Percentiles rank a stretch among this genome's conserved stretches.
phyloP scores from a whole-genome alignment of 148 eudicot genomes.

The Cornus kousa region DNA sequence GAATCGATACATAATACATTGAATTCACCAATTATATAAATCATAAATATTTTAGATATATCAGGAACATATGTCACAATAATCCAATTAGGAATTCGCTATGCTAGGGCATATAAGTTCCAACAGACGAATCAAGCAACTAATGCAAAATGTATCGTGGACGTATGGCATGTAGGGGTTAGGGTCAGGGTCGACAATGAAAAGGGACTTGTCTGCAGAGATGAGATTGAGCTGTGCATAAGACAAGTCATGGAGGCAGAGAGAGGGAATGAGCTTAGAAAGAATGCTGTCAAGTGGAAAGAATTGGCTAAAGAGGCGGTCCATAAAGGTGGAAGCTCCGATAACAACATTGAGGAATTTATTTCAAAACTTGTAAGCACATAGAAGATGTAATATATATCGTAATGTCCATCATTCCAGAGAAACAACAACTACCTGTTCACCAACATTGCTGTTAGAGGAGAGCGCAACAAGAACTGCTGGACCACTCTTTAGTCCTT shows the following conservation, averaged over 20 bases:
- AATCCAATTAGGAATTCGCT: too few species aligned
- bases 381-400: too few species aligned
- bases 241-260: slow-evolving; percentile 33
- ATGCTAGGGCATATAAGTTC: too few species aligned
- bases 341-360: too few species aligned
- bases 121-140: slow-evolving; percentile 40
- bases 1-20: too few species aligned
- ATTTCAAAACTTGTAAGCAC: too few species aligned
- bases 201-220: slow-evolving; percentile 23
- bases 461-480: slow-evolving; percentile 47
- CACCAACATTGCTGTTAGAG: slow-evolving; percentile 47
- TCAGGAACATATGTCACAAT: too few species aligned
- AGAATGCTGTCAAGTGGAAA: slow-evolving; percentile 31
- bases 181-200: slow-evolving; percentile 17
- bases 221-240: slow-evolving; percentile 25
- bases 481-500: slow-evolving; percentile 51
- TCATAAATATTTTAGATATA: too few species aligned
- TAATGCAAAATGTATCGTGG: slow-evolving; percentile 36
- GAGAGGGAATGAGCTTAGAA: slow-evolving; percentile 19
- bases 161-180: slow-evolving; percentile 36
- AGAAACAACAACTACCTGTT: slow-evolving; percentile 44
- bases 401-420: slow-evolving; percentile 16
- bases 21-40: too few species aligned
- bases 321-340: too few species aligned
- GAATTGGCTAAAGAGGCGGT: neutral